These are phyloP conservation scores for Musa itinerans DNA, from an alignment of 176 grass and related monocot genomes.

Conservation along the genomic window DNA sequence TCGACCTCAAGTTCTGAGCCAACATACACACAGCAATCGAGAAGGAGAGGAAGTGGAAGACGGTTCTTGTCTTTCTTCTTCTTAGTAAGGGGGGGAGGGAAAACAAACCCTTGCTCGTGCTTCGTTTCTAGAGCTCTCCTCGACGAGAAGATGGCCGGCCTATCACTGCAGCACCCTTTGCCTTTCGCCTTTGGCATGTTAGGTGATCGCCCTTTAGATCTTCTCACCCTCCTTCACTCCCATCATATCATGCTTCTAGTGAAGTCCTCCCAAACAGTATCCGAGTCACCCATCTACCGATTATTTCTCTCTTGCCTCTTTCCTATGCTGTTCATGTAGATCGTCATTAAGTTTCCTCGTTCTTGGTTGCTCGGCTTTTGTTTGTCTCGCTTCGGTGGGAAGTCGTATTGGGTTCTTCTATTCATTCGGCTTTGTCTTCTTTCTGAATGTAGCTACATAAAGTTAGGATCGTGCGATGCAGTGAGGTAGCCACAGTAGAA, in stretches of 20 bases:
- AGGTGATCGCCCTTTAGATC: conserved; percentile 18
- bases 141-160: conserved; percentile 26
- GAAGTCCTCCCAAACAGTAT: not conserved
- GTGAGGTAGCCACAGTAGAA: too few species aligned
- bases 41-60: not conserved
- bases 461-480: too few species aligned
- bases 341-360: too few species aligned
- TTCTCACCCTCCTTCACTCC: not conserved
- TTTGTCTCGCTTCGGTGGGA: too few species aligned
- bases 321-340: too few species aligned
- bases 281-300: too few species aligned
- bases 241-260: not conserved
- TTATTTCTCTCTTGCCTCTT: not conserved
- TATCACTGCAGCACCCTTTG: conserved; percentile 57
- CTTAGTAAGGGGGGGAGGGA: conserved; percentile 14
- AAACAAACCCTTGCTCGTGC: conserved; percentile 9
- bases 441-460: too few species aligned
- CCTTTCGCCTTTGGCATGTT: conserved; percentile 69
- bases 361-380: too few species aligned
- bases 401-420: too few species aligned
- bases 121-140: conserved; percentile 4
- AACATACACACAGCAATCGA: not conserved
- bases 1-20: not conserved
- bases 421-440: too few species aligned
- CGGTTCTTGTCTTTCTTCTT: conserved; percentile 1